phyloP scores from a whole-genome alignment of 768 basidiomycete species.

The Rubroboletus satanas region DNA sequence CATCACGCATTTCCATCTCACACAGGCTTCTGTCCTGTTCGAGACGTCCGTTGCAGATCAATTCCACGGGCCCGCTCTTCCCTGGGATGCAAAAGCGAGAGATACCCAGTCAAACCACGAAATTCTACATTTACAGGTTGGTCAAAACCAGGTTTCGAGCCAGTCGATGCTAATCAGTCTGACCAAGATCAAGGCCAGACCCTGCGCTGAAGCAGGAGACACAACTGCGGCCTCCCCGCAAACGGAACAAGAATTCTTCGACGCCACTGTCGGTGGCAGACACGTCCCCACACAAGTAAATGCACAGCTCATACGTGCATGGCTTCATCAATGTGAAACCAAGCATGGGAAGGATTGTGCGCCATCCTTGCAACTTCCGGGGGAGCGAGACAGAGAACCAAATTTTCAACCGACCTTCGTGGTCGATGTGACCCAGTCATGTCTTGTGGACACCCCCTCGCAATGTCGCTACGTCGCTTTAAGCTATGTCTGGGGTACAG shows the following conservation, averaged over 20 bases:
- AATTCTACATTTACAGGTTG: conserved; percentile 11
- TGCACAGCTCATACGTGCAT: conserved; percentile 6
- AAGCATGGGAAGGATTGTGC: conserved; percentile 8
- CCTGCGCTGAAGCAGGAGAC: neutral
- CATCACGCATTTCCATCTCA: conserved; percentile 16
- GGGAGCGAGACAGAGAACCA: neutral
- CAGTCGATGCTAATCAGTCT: neutral
- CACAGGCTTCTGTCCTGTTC: conserved; percentile 2
- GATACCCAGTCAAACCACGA: neutral
- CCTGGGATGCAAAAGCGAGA: conserved; percentile 7
- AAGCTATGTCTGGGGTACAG: conserved; percentile 23
- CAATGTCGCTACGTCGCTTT: conserved; percentile 22
- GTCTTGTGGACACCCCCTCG: conserved; percentile 16
- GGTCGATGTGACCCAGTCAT: conserved; percentile 13
- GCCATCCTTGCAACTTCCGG: neutral
- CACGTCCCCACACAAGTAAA: neutral
- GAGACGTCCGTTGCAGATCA: neutral
- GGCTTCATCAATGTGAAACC: conserved; percentile 16
- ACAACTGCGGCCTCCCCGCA: neutral
- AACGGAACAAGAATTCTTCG: conserved; percentile 1
- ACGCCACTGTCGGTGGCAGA: conserved; percentile 11
- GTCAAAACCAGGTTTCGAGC: neutral
- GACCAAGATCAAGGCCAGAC: conserved; percentile 5
- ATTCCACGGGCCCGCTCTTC: neutral
- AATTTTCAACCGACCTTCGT: conserved; percentile 9